Evolutionary conservation across 441 rosid genomes (phyloP).

Genomic region (Croton laevigatus): DNA sequence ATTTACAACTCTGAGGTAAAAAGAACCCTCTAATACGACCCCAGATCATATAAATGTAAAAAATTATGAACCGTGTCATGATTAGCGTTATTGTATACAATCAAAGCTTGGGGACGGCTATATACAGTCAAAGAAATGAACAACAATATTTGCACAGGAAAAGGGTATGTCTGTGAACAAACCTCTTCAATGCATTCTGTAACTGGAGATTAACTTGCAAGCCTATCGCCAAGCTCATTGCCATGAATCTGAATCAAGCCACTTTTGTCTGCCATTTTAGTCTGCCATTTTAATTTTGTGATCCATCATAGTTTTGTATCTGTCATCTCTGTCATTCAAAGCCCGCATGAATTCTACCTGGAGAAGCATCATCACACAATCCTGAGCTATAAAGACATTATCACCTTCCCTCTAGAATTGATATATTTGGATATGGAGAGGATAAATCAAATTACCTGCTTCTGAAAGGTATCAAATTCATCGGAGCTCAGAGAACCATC

Average conservation of each 20-base stretch:
- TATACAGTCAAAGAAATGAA: not conserved
- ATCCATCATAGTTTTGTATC: slow-evolving; percentile 52
- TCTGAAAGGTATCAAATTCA: slow-evolving; percentile 77
- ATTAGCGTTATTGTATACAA: no score
- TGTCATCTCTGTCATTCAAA: slow-evolving; percentile 64
- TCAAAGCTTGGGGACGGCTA: no score
- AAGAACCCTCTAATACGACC: not conserved
- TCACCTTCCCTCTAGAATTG: not conserved
- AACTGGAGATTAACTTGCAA: slow-evolving; percentile 25
- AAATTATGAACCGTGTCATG: no score
- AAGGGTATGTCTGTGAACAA: not conserved
- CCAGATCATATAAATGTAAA: no score
- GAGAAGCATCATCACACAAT: not conserved
- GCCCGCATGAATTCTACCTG: slow-evolving; percentile 81
- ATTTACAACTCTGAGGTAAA: not conserved
- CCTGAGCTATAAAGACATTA: not conserved
- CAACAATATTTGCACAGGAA: not conserved
- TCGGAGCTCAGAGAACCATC: slow-evolving; percentile 94
- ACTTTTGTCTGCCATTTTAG: slow-evolving; percentile 39
- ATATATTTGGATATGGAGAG: no score
- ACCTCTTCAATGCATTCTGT: not conserved
- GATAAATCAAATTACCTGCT: slow-evolving; percentile 49
- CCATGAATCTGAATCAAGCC: slow-evolving; percentile 56
- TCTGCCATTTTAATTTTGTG: slow-evolving; percentile 60
- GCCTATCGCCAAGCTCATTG: slow-evolving; percentile 48